Percentiles rank a stretch among this genome's conserved stretches.
These are phyloP conservation scores for Carex sylvatica DNA, from an alignment of 202 grass and related monocot species.

Conservation along the genomic window DNA sequence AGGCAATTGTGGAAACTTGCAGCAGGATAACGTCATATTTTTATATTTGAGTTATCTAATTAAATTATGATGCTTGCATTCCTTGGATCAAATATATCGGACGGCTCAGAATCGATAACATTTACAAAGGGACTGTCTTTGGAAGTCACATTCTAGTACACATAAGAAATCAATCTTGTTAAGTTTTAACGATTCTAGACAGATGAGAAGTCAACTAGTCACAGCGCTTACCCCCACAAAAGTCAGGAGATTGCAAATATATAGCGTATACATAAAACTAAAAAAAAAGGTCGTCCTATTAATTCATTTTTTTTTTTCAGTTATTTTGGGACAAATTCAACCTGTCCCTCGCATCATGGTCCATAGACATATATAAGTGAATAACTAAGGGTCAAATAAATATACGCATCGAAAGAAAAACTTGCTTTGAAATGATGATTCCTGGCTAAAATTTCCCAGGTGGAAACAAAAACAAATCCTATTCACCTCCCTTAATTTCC, in stretches of 20 bases:
- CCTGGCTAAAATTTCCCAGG: not conserved
- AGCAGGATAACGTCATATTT: not conserved
- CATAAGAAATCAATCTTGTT: not conserved
- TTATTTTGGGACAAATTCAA: not conserved
- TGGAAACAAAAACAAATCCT: constrained; percentile 7
- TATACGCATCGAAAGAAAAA: not conserved
- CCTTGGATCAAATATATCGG: not conserved
- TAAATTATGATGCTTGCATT: not conserved
- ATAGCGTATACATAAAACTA: not conserved
- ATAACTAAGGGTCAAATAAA: not conserved
- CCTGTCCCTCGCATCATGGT: no score
- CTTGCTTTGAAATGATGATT: not conserved
- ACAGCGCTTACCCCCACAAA: constrained; percentile 1
- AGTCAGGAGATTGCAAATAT: not conserved
- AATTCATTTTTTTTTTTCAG: not conserved
- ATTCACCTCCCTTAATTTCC: not conserved
- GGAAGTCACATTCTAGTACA: not conserved
- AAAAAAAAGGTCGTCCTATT: not conserved
- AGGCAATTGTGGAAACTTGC: not conserved
- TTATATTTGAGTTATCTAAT: not conserved
- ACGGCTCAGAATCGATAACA: not conserved
- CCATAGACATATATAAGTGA: no score
- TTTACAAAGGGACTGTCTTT: not conserved
- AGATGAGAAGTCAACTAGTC: not conserved
- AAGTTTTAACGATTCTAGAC: not conserved